Evolutionary conservation across 2,329 filamentous ascomycete genomes (phyloP).

Genomic region (Alternaria sp.): DNA sequence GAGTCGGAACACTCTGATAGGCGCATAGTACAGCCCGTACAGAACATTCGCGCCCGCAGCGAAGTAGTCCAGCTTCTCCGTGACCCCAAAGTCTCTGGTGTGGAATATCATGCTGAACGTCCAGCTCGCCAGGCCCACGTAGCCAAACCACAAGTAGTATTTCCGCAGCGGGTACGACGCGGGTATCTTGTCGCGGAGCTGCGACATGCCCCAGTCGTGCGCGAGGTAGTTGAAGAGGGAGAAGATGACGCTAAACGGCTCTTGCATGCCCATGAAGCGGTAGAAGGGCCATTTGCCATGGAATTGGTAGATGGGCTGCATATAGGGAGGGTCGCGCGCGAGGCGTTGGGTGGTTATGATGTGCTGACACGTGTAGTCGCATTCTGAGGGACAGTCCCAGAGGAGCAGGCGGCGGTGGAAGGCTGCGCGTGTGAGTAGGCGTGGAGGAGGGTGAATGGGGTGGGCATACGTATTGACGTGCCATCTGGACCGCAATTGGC

Average conservation of each 20-base stretch:
- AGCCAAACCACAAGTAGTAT: constrained; percentile 82
- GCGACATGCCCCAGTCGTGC: constrained; percentile 77
- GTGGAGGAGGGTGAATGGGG: background rate
- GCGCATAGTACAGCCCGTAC: constrained; percentile 87
- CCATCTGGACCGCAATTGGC: constrained; percentile 78
- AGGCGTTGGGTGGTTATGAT: constrained; percentile 79
- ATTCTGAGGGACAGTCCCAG: constrained; percentile 92
- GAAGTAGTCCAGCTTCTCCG: constrained; percentile 97
- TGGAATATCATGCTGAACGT: constrained; percentile 90
- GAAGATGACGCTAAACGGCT: constrained; percentile 92
- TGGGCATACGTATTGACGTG: constrained; percentile 69
- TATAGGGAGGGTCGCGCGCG: constrained; percentile 66
- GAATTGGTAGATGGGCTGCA: constrained; percentile 80
- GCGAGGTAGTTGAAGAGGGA: constrained; percentile 89
- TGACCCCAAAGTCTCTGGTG: constrained; percentile 80
- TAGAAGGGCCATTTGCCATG: constrained; percentile 99
- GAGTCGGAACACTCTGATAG: constrained; percentile 81
- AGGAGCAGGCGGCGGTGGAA: constrained; percentile 83
- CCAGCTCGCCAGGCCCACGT: constrained; percentile 84
- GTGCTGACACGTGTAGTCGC: constrained; percentile 98
- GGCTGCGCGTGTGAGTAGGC: constrained; percentile 59
- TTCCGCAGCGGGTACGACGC: constrained; percentile 74
- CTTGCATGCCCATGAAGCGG: constrained; percentile 89
- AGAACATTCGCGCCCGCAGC: constrained; percentile 87
- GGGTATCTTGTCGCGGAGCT: constrained; percentile 74